Base-by-base conservation (phyloP, 768 basidiomycete species). In the Rickenella mellea region DNA sequence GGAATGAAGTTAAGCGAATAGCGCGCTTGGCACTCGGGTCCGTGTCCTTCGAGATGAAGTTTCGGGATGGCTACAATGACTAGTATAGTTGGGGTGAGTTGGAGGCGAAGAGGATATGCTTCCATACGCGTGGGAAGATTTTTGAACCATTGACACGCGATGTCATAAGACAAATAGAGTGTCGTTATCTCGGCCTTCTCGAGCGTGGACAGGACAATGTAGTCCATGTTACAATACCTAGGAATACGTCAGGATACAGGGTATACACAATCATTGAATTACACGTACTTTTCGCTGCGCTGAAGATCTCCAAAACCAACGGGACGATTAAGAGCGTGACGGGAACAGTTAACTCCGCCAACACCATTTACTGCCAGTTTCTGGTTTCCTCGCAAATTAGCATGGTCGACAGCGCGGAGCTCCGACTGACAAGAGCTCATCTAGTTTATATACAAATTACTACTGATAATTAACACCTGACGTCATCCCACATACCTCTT, bases 311-410 rank as follows among this genome's bases (percentile, higher is more conserved):
- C 44, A 2, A 51, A 40, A n/a, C 15, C 39, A 19, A 40, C 40
- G 7, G 55, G 54, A 1, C 58, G 46, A 35, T 56, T 54, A 42
- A 66, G 52, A 33, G 56, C 54, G 33, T 66, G 62, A 1, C 60
- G 50, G n/a, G n/a, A n/a, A 5, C 39, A 40, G 20, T 25, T 19
- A 15, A 19, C 19, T 2, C 21, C 9, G 48, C 42, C 3, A 40
- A 33, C 43, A 12, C 49, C 49, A 1, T 45, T 47, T 2, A 48
- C 35, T 7, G 42, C 48, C 9, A 39, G 32, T 6, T 35, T 40
- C 5, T n/a, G 5, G 5, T 17, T 19, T 15, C 12, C n/a, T 22
- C 30, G 27, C 15, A 12, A 31, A 30, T 42, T 29, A 11, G 41
- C 41, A 11, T 28, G 29, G 29, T 30, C 29, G 11, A 33, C 30